A percentile compares a stretch with the other conserved stretches of the same genome.
Conservation (phyloP, 805 yeast species). For the Pichia eremophila region DNA sequence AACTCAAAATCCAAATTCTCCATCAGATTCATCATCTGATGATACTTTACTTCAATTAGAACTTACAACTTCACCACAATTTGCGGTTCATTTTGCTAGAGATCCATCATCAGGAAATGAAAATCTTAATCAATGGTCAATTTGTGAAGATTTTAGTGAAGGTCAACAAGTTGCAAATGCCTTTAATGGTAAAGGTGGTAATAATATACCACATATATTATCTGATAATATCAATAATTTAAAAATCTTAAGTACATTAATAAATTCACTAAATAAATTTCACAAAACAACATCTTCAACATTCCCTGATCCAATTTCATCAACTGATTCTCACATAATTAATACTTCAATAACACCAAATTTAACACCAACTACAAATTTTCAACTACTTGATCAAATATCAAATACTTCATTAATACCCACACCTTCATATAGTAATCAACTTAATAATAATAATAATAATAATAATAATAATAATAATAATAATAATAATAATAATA, state of each 20-base stretch:
- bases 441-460: not conserved
- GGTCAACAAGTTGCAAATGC: constrained; percentile 75
- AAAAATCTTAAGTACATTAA: constrained; percentile 26
- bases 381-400: no score
- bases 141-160: constrained; percentile 77
- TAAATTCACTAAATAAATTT: constrained; percentile 22
- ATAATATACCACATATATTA: constrained; percentile 57
- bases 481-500: not conserved
- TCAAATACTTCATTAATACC: no score
- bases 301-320: constrained; percentile 11
- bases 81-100: constrained; percentile 65
- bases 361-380: no score
- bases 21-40: not conserved
- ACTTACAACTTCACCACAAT: constrained; percentile 52
- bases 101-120: constrained; percentile 36
- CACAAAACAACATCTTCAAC: constrained; percentile 23
- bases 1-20: constrained; percentile 10
- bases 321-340: constrained; percentile 2
- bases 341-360: not conserved
- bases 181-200: constrained; percentile 46
- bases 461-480: not conserved
- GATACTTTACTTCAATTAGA: constrained; percentile 28
- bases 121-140: constrained; percentile 61
- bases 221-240: constrained; percentile 39
- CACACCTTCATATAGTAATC: no score